phyloP scores from a whole-genome alignment of 2,329 filamentous ascomycete genomes.

The Diaporthe sp. region DNA sequence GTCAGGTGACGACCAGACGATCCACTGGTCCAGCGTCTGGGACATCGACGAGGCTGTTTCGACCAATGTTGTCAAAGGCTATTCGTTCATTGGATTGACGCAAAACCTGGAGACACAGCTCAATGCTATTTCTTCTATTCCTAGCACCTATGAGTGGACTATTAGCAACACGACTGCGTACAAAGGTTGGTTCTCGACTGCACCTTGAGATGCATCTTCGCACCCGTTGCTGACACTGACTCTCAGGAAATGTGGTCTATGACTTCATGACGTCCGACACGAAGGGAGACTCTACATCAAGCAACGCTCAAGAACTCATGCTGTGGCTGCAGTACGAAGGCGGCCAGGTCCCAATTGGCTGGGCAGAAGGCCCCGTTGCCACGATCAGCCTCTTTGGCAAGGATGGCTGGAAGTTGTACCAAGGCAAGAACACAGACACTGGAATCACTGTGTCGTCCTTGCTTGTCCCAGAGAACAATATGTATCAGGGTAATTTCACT shows the following conservation, averaged over 20 bases:
- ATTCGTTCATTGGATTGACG: slow-evolving; percentile 55
- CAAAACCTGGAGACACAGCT: slow-evolving; percentile 52
- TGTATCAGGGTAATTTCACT: slow-evolving; percentile 49
- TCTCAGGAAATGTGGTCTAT: slow-evolving; percentile 51
- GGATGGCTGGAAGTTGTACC: slow-evolving; percentile 52
- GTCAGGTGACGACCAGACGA: slow-evolving; percentile 42
- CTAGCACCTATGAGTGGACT: slow-evolving; percentile 51
- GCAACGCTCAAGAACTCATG: slow-evolving; percentile 53
- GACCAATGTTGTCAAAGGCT: slow-evolving; percentile 53
- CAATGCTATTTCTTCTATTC: slow-evolving; percentile 51
- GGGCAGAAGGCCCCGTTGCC: slow-evolving; percentile 45
- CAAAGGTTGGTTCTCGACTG: slow-evolving; percentile 40
- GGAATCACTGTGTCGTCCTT: slow-evolving; percentile 54
- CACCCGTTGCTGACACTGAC: neutral
- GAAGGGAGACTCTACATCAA: slow-evolving; percentile 53
- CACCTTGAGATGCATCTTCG: no score
- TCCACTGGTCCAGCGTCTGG: slow-evolving; percentile 51
- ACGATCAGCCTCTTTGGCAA: slow-evolving; percentile 50
- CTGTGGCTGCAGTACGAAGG: slow-evolving; percentile 57
- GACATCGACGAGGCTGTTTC: slow-evolving; percentile 49
- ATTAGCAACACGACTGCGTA: slow-evolving; percentile 51
- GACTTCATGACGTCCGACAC: slow-evolving; percentile 57
- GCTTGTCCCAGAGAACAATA: slow-evolving; percentile 45
- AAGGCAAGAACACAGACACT: slow-evolving; percentile 53
- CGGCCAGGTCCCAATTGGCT: slow-evolving; percentile 56